Evolutionary conservation across 371 early-diverging fungal genomes (phyloP), one percentile per base, ranked within the genome.

Genomic region (Haplosporangium sp.): DNA sequence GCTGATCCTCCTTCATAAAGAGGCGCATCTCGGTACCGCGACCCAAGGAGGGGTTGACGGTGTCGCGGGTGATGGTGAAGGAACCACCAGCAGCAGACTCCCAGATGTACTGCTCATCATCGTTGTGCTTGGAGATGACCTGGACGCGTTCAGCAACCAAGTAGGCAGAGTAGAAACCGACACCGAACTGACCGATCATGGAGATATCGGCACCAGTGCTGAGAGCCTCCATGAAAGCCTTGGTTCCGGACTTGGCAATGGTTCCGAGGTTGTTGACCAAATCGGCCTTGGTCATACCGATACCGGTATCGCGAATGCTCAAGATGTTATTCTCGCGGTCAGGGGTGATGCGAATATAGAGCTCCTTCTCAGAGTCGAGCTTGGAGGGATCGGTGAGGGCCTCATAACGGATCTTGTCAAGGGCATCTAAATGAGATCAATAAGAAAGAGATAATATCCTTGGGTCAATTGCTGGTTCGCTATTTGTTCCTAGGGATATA

Each of bases 131-230:
- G 29, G 12, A 5, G 64, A 81, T 82, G 83, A 87, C 89, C 29
- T 29, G 29, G 29, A 29, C 29, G 4, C 29, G 29, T 4, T 29
- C 29, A 29, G 29, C 29, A 29, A 29, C 29, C 29, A 29, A 29
- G 29, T 29, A 29, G 20, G 95, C 93, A 48, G 93, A 94, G 72
- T 95, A 93, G 77, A 95, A 94, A 53, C 94, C 93, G 59, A 94
- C 94, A 88, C 99, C 99, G 85, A 99, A 99, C 86, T 99, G 99
- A 55, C 99, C 99, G 84, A 99, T 99, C 29, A 29, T 29, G 29
- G 29, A 29, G 74, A 98, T 91, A 62, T 87, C 87, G 61, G 88
- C 89, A 58, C 84, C 91, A 51, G 90, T 88, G 43, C 85, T 82
- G 41, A 84, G 83, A 56, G 83, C 73, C 72, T 95, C 92, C 70